Conservation (phyloP, 352 stramenopile genomes). For the Globisporangium irregulare region DNA sequence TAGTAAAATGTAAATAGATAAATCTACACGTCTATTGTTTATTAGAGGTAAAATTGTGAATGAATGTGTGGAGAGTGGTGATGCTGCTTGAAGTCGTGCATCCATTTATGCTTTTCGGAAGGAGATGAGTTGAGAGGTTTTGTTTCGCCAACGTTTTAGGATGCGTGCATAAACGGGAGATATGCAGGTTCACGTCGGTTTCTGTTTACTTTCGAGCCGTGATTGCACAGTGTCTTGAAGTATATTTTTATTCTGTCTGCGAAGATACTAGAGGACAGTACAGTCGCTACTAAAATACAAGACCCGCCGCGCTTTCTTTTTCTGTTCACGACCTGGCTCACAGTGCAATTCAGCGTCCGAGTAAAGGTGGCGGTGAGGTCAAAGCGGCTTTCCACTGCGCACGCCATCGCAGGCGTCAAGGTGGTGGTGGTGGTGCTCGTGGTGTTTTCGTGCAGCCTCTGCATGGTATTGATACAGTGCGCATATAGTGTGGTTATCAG, state of each 20-base stretch:
- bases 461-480: background rate
- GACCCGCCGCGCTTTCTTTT: background rate
- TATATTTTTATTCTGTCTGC: background rate
- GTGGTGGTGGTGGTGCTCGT: background rate
- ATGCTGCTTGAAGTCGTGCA: background rate
- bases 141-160: conserved; percentile 6
- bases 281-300: background rate
- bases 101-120: background rate
- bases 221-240: background rate
- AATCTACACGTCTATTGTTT: background rate
- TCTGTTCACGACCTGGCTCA: background rate
- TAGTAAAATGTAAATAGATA: background rate
- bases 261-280: background rate
- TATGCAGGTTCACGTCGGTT: conserved; percentile 5
- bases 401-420: background rate
- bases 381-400: background rate
- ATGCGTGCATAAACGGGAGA: background rate
- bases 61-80: background rate
- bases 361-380: background rate
- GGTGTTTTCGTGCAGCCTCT: background rate
- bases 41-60: background rate
- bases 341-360: background rate
- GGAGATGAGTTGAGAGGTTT: background rate
- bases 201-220: conserved; percentile 5
- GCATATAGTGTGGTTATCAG: background rate